A percentile compares a stretch with the other conserved stretches of the same genome.
Conservation (phyloP, 192 early-diverging fungal genomes). For the Ramicandelaber brevisporus region DNA sequence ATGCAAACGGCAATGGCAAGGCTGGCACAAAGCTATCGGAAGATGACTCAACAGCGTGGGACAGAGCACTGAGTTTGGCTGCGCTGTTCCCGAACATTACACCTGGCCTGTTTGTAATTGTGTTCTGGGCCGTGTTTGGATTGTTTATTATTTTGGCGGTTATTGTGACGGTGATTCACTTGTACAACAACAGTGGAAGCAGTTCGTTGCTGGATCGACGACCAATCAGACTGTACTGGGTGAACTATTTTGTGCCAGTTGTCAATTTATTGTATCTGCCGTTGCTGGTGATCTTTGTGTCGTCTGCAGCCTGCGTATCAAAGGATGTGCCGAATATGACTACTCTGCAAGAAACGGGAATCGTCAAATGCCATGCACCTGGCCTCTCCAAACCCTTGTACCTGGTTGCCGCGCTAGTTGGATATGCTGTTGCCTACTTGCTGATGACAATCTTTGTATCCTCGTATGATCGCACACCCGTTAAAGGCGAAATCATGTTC, state of each 20-base stretch:
- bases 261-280: constrained; percentile 23
- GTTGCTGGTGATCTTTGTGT: constrained; percentile 22
- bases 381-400: constrained; percentile 25
- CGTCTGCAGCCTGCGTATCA: constrained; percentile 20
- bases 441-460: constrained; percentile 42
- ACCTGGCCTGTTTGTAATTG: too few relatives aligned
- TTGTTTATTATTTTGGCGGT: constrained; percentile 10
- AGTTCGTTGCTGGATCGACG: too few relatives aligned
- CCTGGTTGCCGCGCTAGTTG: constrained; percentile 24
- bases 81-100: too few relatives aligned
- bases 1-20: constrained; percentile 15
- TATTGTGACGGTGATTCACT: constrained; percentile 9
- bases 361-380: constrained; percentile 19
- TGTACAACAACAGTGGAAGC: constrained; percentile 12
- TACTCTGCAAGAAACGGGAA: constrained; percentile 7
- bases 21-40: too few relatives aligned
- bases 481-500: constrained; percentile 41
- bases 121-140: constrained; percentile 18
- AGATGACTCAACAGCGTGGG: too few relatives aligned
- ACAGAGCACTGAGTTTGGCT: too few relatives aligned
- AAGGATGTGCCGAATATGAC: constrained; percentile 11
- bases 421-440: constrained; percentile 32
- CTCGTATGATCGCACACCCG: constrained; percentile 38
- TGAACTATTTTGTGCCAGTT: constrained; percentile 19
- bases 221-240: constrained; percentile 18